Evolutionary conservation across 2,329 filamentous ascomycete genomes (phyloP), one percentile per base, ranked within the genome.

Genomic region (Phyllosticta paracitricarpa): DNA sequence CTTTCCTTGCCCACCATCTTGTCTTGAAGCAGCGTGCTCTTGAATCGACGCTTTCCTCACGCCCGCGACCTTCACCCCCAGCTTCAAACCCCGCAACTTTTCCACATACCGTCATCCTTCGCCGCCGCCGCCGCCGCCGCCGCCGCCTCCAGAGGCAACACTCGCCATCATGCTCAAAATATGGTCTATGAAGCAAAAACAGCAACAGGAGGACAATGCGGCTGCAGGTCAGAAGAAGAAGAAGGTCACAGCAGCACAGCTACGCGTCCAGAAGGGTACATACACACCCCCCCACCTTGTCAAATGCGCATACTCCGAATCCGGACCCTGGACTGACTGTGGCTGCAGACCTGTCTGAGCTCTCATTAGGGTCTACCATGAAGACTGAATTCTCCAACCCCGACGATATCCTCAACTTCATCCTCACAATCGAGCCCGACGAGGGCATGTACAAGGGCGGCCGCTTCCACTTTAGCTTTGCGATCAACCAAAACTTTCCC

Each of bases 101-200:
- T 19, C 35, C 14, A n/a, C 35, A 26, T 53, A 30, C 55, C 19
- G 24, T 56, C 58, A 28, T 54, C 28, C n/a, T 51, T 26, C 53
- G 9, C 19, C 54, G 51, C 53, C 54, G 58, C 58, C 54, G 58
- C 52, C 22, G 40, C 53, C 57, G 33, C 57, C 57, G 58, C 58
- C 40, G 56, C 33, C 33, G 33, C 51, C 57, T 22, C 40, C 12
- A 10, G 28, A 51, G 58, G 25, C 54, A 53, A n/a, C 4, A 19
- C 7, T 28, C 51, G 54, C 28, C 60, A 92, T 80, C 72, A 97
- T 97, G 94, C 83, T 97, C 82, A 97, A 97, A 81, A 97, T 97
- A 81, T 97, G 93, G 94, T 96, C 91, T 70, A 96, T 97, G 93
- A 92, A 96, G 80, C 94, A 97, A 78, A 89, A 97, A 67, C 73